A percentile compares a stretch with the other conserved stretches of the same genome.
Conservation (phyloP, 208 protist species). For the Trypanosoma cruzi region DNA sequence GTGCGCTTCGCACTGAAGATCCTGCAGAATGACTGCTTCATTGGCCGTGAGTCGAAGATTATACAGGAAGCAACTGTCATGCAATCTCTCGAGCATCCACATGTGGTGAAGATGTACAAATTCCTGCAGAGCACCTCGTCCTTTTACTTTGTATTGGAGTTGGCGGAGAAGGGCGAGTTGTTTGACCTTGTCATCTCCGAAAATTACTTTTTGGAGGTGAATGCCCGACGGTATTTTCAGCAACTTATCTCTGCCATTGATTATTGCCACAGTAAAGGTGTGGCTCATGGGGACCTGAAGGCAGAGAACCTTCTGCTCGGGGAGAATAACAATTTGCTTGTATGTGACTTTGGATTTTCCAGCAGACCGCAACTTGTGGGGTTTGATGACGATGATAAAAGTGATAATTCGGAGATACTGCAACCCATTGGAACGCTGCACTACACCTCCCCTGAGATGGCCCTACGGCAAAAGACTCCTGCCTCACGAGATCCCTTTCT, state of each 20-base stretch:
- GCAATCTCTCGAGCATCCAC: conserved; percentile 87
- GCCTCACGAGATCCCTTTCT: conserved; percentile 65
- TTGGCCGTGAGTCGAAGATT: conserved; percentile 61
- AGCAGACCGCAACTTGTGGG: conserved; percentile 42
- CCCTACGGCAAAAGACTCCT: not conserved
- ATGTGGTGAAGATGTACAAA: conserved; percentile 91
- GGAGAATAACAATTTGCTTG: conserved; percentile 65
- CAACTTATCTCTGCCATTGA: conserved; percentile 94
- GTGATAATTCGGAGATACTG: conserved; percentile 31
- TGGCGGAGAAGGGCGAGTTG: conserved; percentile 93
- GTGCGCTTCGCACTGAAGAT: conserved; percentile 88
- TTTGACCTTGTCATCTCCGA: conserved; percentile 93
- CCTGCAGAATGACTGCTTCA: conserved; percentile 77
- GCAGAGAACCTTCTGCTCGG: conserved; percentile 90
- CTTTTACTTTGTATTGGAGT: conserved; percentile 92
- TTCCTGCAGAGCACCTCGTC: conserved; percentile 84
- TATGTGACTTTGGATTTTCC: conserved; percentile 93
- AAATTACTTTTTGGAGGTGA: conserved; percentile 82
- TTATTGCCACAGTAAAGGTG: conserved; percentile 93
- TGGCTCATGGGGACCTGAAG: conserved; percentile 91
- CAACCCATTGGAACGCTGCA: conserved; percentile 70
- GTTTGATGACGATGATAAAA: conserved; percentile 58
- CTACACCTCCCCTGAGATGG: conserved; percentile 81
- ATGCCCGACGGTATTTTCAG: conserved; percentile 92
- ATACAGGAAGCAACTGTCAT: conserved; percentile 90